Evolutionary conservation across 2,329 filamentous ascomycete genomes (phyloP).

Genomic region (Tolypocladium cylindrosporum): DNA sequence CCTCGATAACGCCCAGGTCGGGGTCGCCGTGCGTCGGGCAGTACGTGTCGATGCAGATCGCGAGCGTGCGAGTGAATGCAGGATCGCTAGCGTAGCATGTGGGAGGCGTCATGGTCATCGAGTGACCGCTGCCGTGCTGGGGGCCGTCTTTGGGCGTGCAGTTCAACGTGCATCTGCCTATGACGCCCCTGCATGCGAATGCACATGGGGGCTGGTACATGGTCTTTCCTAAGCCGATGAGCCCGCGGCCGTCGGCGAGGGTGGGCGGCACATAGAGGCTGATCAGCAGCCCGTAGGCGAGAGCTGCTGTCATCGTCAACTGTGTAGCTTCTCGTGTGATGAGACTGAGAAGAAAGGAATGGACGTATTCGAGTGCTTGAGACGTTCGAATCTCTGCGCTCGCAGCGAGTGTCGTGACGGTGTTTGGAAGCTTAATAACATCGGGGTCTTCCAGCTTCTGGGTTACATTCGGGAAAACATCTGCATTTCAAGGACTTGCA

Average conservation of each 20-base stretch:
- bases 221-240: neutral
- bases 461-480: neutral
- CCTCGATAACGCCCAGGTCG: neutral
- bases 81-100: neutral
- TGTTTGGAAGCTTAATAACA: too few relatives aligned
- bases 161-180: neutral
- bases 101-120: neutral
- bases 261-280: neutral
- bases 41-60: neutral
- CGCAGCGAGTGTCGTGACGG: too few relatives aligned
- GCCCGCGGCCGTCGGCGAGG: neutral
- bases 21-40: neutral
- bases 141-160: neutral
- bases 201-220: neutral
- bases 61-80: neutral
- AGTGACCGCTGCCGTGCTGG: neutral
- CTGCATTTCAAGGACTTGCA: neutral
- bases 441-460: too few relatives aligned
- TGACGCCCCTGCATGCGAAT: neutral
- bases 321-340: too few relatives aligned
- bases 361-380: neutral
- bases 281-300: neutral
- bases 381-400: too few relatives aligned
- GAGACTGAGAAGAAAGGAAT: too few relatives aligned
- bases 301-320: neutral